These are phyloP conservation scores for Leptosphaerulina australis DNA, from an alignment of 2,329 filamentous ascomycete species.

Conservation along the genomic window DNA sequence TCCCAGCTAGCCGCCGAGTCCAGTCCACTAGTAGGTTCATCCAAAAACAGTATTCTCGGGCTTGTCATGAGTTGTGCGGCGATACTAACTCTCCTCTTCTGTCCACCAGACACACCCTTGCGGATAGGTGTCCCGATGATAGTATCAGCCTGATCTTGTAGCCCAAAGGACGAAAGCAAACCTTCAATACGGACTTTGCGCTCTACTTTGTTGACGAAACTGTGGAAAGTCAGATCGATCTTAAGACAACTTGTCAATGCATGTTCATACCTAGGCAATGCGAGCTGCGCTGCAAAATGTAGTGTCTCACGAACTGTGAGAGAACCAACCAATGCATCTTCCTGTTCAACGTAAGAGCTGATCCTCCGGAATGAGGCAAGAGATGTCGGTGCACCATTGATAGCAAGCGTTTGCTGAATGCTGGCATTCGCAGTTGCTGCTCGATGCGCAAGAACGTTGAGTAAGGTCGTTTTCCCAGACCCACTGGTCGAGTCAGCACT, in stretches of 20 bases:
- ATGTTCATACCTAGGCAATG: conserved; percentile 53
- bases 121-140: conserved; percentile 81
- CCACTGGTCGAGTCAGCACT: conserved; percentile 40
- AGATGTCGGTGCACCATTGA: conserved; percentile 67
- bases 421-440: conserved; percentile 60
- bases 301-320: conserved; percentile 82
- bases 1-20: conserved; percentile 79
- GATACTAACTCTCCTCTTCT: conserved; percentile 80
- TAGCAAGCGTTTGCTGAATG: conserved; percentile 60
- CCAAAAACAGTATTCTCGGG: conserved; percentile 80
- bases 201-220: conserved; percentile 61
- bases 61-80: conserved; percentile 81
- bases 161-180: conserved; percentile 74
- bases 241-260: background rate
- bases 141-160: conserved; percentile 70
- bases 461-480: conserved; percentile 80
- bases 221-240: conserved; percentile 33
- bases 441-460: conserved; percentile 77
- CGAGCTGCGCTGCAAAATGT: conserved; percentile 74
- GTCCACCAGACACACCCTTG: conserved; percentile 83
- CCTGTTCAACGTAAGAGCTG: conserved; percentile 83
- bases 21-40: conserved; percentile 83
- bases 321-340: conserved; percentile 81
- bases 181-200: conserved; percentile 67
- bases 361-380: conserved; percentile 66